Conservation (phyloP, 169 alveolate genomes). For the Cryptosporidium bovis region DNA sequence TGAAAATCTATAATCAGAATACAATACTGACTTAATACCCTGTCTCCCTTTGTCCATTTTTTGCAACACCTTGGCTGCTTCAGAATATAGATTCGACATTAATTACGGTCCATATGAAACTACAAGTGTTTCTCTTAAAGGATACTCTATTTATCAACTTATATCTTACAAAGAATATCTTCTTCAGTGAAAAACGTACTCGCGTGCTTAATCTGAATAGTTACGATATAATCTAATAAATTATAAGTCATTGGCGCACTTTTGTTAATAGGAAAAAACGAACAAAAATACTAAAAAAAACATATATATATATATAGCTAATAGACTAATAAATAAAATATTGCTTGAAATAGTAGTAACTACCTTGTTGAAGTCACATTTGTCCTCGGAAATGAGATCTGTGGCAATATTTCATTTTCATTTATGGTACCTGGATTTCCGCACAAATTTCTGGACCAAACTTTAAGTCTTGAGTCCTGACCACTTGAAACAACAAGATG, state of each 20-base stretch:
- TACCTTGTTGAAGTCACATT: slow-evolving; percentile 7
- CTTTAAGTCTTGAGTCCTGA: slow-evolving; percentile 80
- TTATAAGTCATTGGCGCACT: background rate
- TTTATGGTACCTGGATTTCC: slow-evolving; percentile 65
- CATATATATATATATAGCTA: background rate
- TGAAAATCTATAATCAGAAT: slow-evolving; percentile 17
- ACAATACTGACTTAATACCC: slow-evolving; percentile 43
- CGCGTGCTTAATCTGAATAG: too few species aligned
- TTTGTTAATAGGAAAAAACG: background rate
- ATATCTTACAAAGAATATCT: too few species aligned
- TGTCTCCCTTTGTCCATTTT: slow-evolving; percentile 23
- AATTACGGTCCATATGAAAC: background rate
- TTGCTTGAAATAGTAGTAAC: background rate
- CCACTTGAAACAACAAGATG: slow-evolving; percentile 89
- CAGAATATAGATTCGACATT: slow-evolving; percentile 55
- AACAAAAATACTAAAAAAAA: slow-evolving; percentile 5
- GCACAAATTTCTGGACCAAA: slow-evolving; percentile 69
- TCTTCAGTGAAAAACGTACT: too few species aligned
- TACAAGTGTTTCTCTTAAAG: too few species aligned
- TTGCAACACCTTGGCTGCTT: slow-evolving; percentile 53
- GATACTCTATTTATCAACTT: too few species aligned
- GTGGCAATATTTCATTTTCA: slow-evolving; percentile 72
- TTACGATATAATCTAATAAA: too few species aligned
- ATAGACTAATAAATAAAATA: slow-evolving; percentile 1
- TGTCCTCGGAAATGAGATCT: slow-evolving; percentile 30